Conservation (phyloP, 768 basidiomycete species). For the Phlegmacium glaucopus region DNA sequence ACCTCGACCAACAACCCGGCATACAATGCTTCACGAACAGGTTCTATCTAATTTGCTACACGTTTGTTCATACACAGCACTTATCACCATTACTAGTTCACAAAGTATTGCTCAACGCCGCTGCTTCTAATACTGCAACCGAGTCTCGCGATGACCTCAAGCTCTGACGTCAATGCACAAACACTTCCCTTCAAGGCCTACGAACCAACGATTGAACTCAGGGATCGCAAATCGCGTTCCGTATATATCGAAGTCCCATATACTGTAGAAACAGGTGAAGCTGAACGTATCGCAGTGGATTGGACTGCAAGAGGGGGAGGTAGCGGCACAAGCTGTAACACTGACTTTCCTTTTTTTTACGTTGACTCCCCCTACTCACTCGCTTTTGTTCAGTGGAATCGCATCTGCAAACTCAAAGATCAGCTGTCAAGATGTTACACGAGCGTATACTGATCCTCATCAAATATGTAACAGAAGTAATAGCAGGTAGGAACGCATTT, state of each 20-base stretch:
- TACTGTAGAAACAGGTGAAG: conserved; percentile 95
- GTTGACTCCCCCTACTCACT: conserved; percentile 2
- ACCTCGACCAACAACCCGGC: conserved; percentile 62
- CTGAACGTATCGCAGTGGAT: conserved; percentile 97
- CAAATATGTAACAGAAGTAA: conserved; percentile 78
- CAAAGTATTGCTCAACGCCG: conserved; percentile 81
- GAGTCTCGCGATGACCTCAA: conserved; percentile 38
- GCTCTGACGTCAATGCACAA: conserved; percentile 57
- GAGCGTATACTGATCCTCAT: conserved; percentile 85
- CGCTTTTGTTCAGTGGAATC: conserved; percentile 65
- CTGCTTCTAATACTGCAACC: conserved; percentile 79
- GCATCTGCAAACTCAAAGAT: conserved; percentile 86
- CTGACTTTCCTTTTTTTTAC: conserved; percentile 1
- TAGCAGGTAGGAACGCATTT: conserved; percentile 54
- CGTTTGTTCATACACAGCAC: neutral
- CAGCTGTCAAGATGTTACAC: conserved; percentile 95
- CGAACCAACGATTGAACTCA: conserved; percentile 85
- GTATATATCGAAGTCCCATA: conserved; percentile 85
- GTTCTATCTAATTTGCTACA: conserved; percentile 29
- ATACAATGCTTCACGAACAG: conserved; percentile 86
- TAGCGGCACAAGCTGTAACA: conserved; percentile 76
- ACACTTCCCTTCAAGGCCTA: conserved; percentile 91
- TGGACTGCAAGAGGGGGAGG: conserved; percentile 88
- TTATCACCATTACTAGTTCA: conserved; percentile 52
- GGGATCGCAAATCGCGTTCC: conserved; percentile 70